Evolutionary conservation across 345 rosid species (phyloP).

Genomic region (Hypericum androsaemum): DNA sequence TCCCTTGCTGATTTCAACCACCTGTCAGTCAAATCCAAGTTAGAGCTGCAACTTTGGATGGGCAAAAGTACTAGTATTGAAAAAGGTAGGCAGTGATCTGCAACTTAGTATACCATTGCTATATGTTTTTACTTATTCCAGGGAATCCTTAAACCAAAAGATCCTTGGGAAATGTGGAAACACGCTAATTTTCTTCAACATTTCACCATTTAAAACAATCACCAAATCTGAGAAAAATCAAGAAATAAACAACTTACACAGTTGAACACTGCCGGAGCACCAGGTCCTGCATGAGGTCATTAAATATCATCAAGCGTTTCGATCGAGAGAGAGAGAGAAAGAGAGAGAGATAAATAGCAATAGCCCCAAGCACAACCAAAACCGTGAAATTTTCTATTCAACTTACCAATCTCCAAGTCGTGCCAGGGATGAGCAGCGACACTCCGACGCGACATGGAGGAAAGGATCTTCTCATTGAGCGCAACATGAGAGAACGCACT

Average conservation of each 20-base stretch:
- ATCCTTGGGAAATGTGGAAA: too few relatives aligned
- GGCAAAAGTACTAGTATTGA: too few relatives aligned
- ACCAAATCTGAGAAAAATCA: background rate
- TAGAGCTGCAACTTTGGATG: background rate
- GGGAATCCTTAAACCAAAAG: too few relatives aligned
- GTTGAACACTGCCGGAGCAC: conserved; percentile 79
- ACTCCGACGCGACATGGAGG: conserved; percentile 65
- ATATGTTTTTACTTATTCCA: too few relatives aligned
- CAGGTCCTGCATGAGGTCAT: conserved; percentile 52
- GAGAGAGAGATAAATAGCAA: background rate
- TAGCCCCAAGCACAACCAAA: background rate
- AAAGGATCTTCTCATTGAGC: conserved; percentile 71
- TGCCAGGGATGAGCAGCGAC: conserved; percentile 98
- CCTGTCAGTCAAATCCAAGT: conserved; percentile 34
- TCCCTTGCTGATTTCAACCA: conserved; percentile 89
- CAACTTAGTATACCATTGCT: too few relatives aligned
- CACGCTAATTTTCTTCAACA: too few relatives aligned
- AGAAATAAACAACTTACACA: conserved; percentile 48
- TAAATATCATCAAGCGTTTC: background rate
- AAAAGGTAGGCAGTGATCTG: too few relatives aligned
- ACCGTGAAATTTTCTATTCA: too few relatives aligned
- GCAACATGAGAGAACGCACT: conserved; percentile 19
- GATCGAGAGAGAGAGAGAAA: background rate
- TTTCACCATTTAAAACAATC: too few relatives aligned
- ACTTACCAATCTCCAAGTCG: conserved; percentile 71